phyloP scores from a whole-genome alignment of 108 stramenopile genomes.

The Conticribra weissflogii region DNA sequence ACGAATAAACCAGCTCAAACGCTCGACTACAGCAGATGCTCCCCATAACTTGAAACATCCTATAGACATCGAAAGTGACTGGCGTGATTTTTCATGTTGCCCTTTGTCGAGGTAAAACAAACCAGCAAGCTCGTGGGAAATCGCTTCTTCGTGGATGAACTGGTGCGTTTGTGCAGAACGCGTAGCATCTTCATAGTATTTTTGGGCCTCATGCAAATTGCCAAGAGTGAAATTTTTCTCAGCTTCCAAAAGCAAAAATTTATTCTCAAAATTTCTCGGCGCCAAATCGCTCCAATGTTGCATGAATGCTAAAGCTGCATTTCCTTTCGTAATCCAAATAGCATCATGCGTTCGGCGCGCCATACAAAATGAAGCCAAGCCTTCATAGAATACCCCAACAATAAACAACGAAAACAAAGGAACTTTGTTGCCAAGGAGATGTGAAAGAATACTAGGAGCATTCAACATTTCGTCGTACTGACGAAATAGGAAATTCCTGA shows the following conservation, averaged over 20 bases:
- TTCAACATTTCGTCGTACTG: background rate
- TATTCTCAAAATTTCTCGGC: conserved; percentile 12
- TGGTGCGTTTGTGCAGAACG: background rate
- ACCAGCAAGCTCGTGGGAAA: background rate
- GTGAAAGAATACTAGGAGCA: background rate
- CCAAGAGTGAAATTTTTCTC: conserved; percentile 1
- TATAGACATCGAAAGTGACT: background rate
- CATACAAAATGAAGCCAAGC: background rate
- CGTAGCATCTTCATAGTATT: background rate
- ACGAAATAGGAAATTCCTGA: conserved; percentile 1
- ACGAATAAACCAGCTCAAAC: background rate
- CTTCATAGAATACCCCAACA: background rate
- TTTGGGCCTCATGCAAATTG: background rate
- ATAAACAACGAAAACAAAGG: background rate
- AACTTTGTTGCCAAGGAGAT: background rate
- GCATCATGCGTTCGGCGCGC: background rate
- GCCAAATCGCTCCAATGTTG: background rate
- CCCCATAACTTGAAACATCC: background rate
- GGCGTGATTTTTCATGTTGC: background rate
- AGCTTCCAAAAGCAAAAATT: conserved; percentile 1
- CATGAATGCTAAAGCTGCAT: background rate
- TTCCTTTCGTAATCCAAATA: background rate
- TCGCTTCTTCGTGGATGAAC: background rate
- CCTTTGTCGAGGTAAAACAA: background rate
- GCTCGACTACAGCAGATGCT: background rate